Percentiles rank a stretch among this genome's conserved stretches.
Evolutionary conservation across 352 stramenopile species (phyloP).

Genomic region (Globisporangium canariense): DNA sequence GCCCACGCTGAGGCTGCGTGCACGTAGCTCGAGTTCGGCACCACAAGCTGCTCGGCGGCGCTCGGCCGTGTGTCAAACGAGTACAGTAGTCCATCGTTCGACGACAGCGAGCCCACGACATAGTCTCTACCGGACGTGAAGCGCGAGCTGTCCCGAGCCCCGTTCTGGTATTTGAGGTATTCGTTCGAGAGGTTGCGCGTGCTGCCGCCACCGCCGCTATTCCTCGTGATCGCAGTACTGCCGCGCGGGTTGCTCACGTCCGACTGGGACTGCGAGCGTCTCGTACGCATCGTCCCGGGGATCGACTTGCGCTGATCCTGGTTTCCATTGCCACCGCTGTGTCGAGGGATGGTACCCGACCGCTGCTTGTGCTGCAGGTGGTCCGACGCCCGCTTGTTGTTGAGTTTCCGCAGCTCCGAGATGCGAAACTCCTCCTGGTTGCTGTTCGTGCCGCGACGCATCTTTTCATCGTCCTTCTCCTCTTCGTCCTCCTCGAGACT

Average conservation of each 20-base stretch:
- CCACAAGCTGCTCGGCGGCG: constrained; percentile 47
- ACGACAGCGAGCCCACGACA: constrained; percentile 20
- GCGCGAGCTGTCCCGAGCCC: constrained; percentile 10
- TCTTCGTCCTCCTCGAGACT: constrained; percentile 73
- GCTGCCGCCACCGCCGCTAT: constrained; percentile 8
- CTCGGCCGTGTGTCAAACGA: constrained; percentile 39
- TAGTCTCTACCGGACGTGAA: constrained; percentile 11
- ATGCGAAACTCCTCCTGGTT: constrained; percentile 35
- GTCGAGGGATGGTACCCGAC: constrained; percentile 9
- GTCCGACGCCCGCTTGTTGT: constrained; percentile 13
- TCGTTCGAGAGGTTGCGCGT: constrained; percentile 15
- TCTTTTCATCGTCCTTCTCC: constrained; percentile 48
- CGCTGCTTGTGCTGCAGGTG: constrained; percentile 5
- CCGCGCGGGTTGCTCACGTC: constrained; percentile 37
- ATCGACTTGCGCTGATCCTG: constrained; percentile 11
- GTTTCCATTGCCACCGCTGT: constrained; percentile 3
- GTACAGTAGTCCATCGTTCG: constrained; percentile 31
- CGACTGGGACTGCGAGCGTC: constrained; percentile 41
- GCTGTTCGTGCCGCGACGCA: constrained; percentile 11
- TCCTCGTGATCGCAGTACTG: constrained; percentile 11
- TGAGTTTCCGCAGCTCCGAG: constrained; percentile 28
- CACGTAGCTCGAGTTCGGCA: constrained; percentile 60
- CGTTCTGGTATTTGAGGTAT: constrained; percentile 8
- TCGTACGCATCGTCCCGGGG: constrained; percentile 6
- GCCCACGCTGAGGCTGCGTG: constrained; percentile 69